phyloP scores from a whole-genome alignment of 83 land plant species.

The Picea abies region DNA sequence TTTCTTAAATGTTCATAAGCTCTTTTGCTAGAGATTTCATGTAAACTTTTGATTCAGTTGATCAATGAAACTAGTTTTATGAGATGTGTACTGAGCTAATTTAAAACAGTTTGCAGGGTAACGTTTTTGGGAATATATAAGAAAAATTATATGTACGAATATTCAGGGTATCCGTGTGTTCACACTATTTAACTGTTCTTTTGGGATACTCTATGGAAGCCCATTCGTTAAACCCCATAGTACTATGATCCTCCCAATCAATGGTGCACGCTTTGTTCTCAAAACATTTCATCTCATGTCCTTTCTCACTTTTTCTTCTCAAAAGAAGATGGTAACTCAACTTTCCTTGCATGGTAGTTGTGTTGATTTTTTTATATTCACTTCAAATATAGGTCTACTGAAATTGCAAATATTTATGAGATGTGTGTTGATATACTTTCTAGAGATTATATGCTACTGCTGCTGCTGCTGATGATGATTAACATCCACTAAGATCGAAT shows the following conservation, averaged over 20 bases:
- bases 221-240: neutral
- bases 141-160: conserved; percentile 25
- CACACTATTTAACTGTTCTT: conserved; percentile 37
- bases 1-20: too few species aligned
- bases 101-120: conserved; percentile 18
- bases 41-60: neutral
- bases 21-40: neutral
- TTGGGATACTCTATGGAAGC: conserved; percentile 14
- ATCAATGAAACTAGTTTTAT: too few species aligned
- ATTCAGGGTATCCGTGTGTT: conserved; percentile 31
- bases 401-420: too few species aligned
- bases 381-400: too few species aligned
- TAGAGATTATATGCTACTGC: too few species aligned
- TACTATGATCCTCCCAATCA: neutral
- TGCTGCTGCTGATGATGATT: too few species aligned
- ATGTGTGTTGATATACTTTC: too few species aligned
- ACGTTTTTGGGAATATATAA: conserved; percentile 33
- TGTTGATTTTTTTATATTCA: too few species aligned
- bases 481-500: too few species aligned
- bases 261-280: too few species aligned
- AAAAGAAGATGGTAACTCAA: neutral
- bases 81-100: too few species aligned
- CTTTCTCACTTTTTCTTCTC: neutral
- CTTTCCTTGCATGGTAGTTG: too few species aligned
- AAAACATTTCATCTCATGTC: neutral